Evolutionary conservation across 768 basidiomycete species (phyloP), one percentile per base, ranked within the genome.

Genomic region (Mycena floridula): DNA sequence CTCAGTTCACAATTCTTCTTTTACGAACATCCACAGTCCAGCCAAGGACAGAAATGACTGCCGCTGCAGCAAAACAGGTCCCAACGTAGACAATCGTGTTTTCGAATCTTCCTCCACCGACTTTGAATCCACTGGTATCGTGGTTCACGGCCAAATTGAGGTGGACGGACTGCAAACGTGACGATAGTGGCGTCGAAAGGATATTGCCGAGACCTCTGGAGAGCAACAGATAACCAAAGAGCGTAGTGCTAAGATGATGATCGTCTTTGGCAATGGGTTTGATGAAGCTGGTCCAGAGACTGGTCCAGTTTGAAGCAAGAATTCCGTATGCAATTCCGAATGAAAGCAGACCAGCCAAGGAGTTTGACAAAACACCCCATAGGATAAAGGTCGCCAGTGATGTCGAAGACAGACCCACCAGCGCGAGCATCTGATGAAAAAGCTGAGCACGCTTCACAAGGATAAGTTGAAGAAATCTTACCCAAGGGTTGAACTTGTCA

Each of bases 171-270:
- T 23, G 25, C 3, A 36, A 30, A 20, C 42, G n/a, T n/a, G 47
- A 21, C 8, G 55, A 52, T 18, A 63, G 57, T 3, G 62, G 61
- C 3, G 58, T 60, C 3, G 62, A 62, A 1, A 58, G 40, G 30
- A 64, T 60, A 42, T 59, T 64, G 2, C 61, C 62, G 4, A 64
- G 42, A n/a, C 62, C 62, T 20, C 61, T 40, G 2, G 57, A 50
- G 7, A 62, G 45, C 1, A 61, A 37, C 16, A 64, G 47, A 41
- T 54, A 53, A 2, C 58, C 60, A 26, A 54, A 55, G 8, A 62
- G 47, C 20, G 50, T 50, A 13, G 54, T 62, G 5, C 54, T 41
- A 26, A 60, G 21, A 1, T 36, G 43, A 0, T 52, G 58, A 38
- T 64, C 59, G 38, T 60, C 60, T 40, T 47, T 49, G 6, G 61